These are phyloP conservation scores for Mortierella sp. DNA, from an alignment of 371 early-diverging fungal species.

Conservation along the genomic window DNA sequence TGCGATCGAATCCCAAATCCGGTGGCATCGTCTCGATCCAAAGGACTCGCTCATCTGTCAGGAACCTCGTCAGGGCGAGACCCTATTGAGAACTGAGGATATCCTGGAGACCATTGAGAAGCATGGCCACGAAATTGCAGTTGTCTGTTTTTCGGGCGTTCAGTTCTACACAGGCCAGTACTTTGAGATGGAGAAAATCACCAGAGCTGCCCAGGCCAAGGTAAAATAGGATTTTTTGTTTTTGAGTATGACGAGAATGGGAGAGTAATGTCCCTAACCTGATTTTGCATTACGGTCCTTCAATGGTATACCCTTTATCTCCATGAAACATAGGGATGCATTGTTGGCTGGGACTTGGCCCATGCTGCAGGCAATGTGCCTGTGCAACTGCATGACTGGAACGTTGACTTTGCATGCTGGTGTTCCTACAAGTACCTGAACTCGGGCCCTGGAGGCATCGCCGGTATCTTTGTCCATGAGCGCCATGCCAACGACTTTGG, in stretches of 20 bases:
- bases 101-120: conserved; percentile 80
- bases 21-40: conserved; percentile 85
- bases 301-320: not conserved
- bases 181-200: conserved; percentile 90
- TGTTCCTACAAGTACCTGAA: conserved; percentile 98
- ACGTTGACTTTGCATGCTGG: conserved; percentile 98
- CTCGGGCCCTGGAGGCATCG: conserved; percentile 95
- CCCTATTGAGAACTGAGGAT: conserved; percentile 79
- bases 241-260: not conserved
- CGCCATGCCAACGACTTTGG: conserved; percentile 67
- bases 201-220: conserved; percentile 83
- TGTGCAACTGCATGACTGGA: conserved; percentile 92
- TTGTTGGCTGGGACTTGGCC: conserved; percentile 96
- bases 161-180: conserved; percentile 97
- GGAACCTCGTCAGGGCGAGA: conserved; percentile 81
- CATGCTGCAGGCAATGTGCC: conserved; percentile 97
- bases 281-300: too few species aligned
- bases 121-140: conserved; percentile 82
- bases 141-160: conserved; percentile 92
- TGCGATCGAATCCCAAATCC: conserved; percentile 89
- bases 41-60: conserved; percentile 76
- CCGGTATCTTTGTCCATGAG: conserved; percentile 88
- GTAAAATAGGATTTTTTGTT: conserved; percentile 53
- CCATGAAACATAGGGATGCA: conserved; percentile 80
- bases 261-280: not conserved